Conservation (phyloP, 73 alveolate species). For the Uronychia binucleata region DNA sequence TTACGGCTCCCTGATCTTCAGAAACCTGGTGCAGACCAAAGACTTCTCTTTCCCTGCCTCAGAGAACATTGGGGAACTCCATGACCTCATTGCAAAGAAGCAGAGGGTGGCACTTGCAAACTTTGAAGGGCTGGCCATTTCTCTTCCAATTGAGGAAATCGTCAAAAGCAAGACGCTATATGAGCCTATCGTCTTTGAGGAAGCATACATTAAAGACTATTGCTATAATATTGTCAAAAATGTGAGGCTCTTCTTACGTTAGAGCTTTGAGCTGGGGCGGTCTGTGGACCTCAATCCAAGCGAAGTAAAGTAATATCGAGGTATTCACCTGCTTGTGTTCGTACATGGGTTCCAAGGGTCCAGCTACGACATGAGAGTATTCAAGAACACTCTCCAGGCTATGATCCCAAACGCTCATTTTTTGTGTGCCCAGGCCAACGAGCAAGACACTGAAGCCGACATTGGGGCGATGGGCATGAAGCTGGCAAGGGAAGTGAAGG, state of each 20-base stretch:
- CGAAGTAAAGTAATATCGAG: conserved; percentile 44
- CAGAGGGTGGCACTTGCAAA: conserved; percentile 27
- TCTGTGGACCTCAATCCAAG: conserved; percentile 1
- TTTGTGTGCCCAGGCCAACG: conserved; percentile 92
- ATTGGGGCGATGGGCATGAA: conserved; percentile 82
- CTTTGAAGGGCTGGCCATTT: not conserved
- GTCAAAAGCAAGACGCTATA: not conserved
- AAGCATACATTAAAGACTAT: not conserved
- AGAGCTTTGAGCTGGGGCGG: not conserved
- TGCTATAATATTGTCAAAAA: not conserved
- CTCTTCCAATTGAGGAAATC: not conserved
- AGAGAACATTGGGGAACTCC: conserved; percentile 59
- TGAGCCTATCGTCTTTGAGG: conserved; percentile 37
- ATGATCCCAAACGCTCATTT: conserved; percentile 97
- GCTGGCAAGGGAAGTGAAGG: conserved; percentile 93
- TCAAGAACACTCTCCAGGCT: conserved; percentile 95
- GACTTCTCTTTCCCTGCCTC: conserved; percentile 66
- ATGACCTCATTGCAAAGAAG: conserved; percentile 53
- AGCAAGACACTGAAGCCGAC: conserved; percentile 96
- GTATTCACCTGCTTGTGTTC: conserved; percentile 95
- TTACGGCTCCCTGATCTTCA: not conserved
- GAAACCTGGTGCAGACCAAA: not conserved
- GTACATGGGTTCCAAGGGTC: conserved; percentile 99
- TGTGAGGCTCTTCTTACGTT: conserved; percentile 39
- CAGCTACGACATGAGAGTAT: conserved; percentile 96